phyloP scores from a whole-genome alignment of 192 early-diverging fungal species.

The Dimargaris verticillata region DNA sequence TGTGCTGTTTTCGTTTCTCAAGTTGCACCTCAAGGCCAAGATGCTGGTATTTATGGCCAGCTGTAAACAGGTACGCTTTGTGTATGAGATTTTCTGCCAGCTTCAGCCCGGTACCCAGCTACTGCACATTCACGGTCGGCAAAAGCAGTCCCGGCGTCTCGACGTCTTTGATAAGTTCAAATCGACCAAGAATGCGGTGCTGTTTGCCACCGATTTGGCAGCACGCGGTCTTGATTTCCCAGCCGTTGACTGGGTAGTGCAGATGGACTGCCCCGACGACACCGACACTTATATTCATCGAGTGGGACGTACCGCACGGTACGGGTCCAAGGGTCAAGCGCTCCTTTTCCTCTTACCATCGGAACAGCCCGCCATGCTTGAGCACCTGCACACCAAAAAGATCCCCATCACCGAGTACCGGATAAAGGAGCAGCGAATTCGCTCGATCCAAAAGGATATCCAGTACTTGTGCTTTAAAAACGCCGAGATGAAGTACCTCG shows the following conservation, averaged over 20 bases:
- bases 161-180: constrained; percentile 89
- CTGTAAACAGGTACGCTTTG: constrained; percentile 92
- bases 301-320: constrained; percentile 92
- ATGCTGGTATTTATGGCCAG: constrained; percentile 85
- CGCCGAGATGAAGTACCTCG: constrained; percentile 91
- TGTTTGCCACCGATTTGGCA: constrained; percentile 93
- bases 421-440: constrained; percentile 66
- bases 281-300: constrained; percentile 94
- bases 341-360: constrained; percentile 76
- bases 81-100: constrained; percentile 90
- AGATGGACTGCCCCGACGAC: constrained; percentile 94
- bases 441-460: constrained; percentile 63
- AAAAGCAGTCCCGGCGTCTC: constrained; percentile 85
- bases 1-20: constrained; percentile 86
- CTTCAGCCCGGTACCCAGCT: constrained; percentile 84
- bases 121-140: constrained; percentile 87
- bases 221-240: constrained; percentile 96
- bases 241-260: constrained; percentile 96
- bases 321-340: constrained; percentile 73
- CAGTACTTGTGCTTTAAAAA: constrained; percentile 84
- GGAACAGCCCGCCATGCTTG: constrained; percentile 73
- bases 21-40: constrained; percentile 80
- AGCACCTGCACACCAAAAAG: constrained; percentile 47
- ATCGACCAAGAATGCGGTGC: constrained; percentile 47
- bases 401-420: constrained; percentile 84